Evolutionary conservation across 73 alveolate genomes (phyloP), one percentile per base, ranked within the genome.

Genomic region (Uronychia setigera): DNA sequence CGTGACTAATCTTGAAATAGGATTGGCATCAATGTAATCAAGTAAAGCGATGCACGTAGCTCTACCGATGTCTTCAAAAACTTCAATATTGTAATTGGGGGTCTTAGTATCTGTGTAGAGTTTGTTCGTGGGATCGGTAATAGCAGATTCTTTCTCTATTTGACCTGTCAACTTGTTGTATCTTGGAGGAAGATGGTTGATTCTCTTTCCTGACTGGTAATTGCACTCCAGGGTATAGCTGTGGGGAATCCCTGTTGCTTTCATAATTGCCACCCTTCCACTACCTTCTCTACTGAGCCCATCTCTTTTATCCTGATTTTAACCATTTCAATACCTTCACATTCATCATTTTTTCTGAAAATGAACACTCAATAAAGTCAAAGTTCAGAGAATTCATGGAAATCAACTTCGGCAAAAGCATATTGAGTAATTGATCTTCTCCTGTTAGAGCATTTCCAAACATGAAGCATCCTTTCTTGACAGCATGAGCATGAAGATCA

Each of bases 401-500:
- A 85, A 95, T 87, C 32, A 97, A 89, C 76, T 92, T 94, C 34
- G 98, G 94, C 35, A 92, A 91, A 33, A 96, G 92, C 35, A 93
- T 86, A 78, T 88, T 92, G 76, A 90, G 91, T 11, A 94, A 90
- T 75, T 96, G 95, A 13, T 81, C 80, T 60, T 88, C 94, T 33
- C 82, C 88, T 26, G 77, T 88, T 80, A 94, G 85, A 0, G 94
- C 92, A 87, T 97, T 97, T 32, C 98, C 99, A 77, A 83, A 95
- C 31, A 96, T 87, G 84, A 94, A 97, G 32, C 95, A 94, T 0
- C 99, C 99, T n/a, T 93, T 87, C 59, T 94, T 90, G 14, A 94
- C 94, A 81, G 99, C 98, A 88, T 97, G 99, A 30, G 98, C 99
- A 86, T 97, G 99, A 77, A 97, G 85, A 86, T 97, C 99, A 81